Percentiles rank a stretch among this genome's conserved stretches.
Conservation (phyloP, 805 yeast genomes). For the Starmerella powellii region DNA sequence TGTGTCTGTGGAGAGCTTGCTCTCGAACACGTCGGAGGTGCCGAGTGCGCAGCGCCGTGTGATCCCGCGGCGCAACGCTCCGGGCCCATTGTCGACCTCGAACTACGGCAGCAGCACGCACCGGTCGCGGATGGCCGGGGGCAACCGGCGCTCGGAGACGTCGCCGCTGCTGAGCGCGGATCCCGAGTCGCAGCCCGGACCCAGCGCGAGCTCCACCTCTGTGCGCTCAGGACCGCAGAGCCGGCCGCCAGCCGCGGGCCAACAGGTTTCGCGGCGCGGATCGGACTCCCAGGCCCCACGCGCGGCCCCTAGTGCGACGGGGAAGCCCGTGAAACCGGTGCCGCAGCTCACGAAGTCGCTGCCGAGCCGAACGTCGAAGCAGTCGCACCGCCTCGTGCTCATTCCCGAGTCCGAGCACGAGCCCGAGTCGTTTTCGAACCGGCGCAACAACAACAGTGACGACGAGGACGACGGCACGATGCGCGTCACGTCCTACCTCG, state of each 20-base stretch:
- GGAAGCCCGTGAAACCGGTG: slow-evolving; percentile 10
- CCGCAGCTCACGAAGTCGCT: slow-evolving; percentile 25
- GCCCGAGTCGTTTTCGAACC: neutral
- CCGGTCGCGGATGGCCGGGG: slow-evolving; percentile 15
- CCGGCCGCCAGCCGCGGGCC: too few relatives aligned
- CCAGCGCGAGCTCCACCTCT: neutral
- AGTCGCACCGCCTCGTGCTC: slow-evolving; percentile 72
- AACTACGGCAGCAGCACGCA: slow-evolving; percentile 10
- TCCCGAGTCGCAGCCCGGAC: neutral
- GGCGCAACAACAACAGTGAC: neutral
- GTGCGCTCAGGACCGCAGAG: too few relatives aligned
- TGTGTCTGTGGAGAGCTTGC: slow-evolving; percentile 67
- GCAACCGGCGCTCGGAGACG: slow-evolving; percentile 7
- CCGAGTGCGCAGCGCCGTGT: slow-evolving; percentile 61
- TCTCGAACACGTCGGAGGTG: slow-evolving; percentile 70
- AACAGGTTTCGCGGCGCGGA: too few relatives aligned
- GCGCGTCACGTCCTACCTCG: slow-evolving; percentile 82
- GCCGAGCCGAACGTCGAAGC: slow-evolving; percentile 59
- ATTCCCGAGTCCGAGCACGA: slow-evolving; percentile 32
- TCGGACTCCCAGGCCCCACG: neutral
- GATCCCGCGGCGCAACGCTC: neutral
- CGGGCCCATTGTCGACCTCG: slow-evolving; percentile 4
- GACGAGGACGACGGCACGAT: slow-evolving; percentile 46
- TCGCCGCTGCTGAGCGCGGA: slow-evolving; percentile 4
- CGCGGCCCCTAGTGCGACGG: neutral